Evolutionary conservation across 2,329 filamentous ascomycete genomes (phyloP).

Genomic region (Penicillium hesseltinei): DNA sequence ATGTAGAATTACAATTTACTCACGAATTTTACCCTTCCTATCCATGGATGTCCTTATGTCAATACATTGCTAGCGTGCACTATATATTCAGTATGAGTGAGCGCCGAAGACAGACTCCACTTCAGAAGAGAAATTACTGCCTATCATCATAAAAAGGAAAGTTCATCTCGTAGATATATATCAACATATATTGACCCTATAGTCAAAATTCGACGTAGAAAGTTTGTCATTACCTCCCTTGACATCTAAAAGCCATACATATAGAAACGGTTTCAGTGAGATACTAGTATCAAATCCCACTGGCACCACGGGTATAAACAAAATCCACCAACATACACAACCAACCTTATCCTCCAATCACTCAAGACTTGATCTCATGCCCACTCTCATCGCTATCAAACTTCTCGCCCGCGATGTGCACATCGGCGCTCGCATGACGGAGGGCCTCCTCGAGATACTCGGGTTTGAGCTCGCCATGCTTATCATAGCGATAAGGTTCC

Average conservation of each 20-base stretch:
- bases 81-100: neutral
- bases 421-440: constrained; percentile 19
- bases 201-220: neutral
- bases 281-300: neutral
- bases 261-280: neutral
- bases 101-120: neutral
- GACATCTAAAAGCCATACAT: neutral
- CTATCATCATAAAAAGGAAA: too few species aligned
- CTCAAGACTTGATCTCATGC: constrained; percentile 13
- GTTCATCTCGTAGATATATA: neutral
- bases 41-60: too few species aligned
- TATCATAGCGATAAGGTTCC: constrained; percentile 56
- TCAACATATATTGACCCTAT: too few species aligned
- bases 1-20: constrained; percentile 8
- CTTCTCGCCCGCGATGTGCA: constrained; percentile 17
- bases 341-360: neutral
- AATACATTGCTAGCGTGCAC: neutral
- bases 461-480: constrained; percentile 53
- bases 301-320: constrained; percentile 1
- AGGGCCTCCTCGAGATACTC: constrained; percentile 47
- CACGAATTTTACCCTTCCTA: neutral
- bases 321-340: neutral
- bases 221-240: neutral
- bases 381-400: constrained; percentile 29
- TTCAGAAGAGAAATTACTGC: too few species aligned